A percentile compares a stretch with the other conserved stretches of the same genome.
These are phyloP conservation scores for Odonthalia washingtoniensis DNA, from an alignment of 31 red algal species.

Conservation along the genomic window DNA sequence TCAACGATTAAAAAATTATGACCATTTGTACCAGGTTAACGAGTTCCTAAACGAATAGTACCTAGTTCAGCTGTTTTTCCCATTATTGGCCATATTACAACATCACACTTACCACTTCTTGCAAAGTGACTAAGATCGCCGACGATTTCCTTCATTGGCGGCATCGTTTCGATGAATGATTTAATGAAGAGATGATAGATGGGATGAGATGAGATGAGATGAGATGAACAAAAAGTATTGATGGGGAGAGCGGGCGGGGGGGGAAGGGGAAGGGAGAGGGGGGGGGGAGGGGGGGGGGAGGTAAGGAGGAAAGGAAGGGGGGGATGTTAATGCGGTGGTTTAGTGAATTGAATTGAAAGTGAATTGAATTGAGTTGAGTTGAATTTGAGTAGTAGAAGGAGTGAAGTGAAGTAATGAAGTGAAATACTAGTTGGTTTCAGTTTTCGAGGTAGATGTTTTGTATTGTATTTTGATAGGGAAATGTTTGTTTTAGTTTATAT, in stretches of 20 bases:
- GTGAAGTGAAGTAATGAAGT: no score
- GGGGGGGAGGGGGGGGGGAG: neutral
- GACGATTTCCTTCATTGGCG: constrained; percentile 64
- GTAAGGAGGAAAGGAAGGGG: constrained; percentile 12
- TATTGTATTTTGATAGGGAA: no score
- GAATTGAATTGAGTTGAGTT: no score
- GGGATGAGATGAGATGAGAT: neutral
- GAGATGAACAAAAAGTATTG: neutral
- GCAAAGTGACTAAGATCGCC: constrained; percentile 71
- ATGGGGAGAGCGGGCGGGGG: neutral
- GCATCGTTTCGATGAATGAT: constrained; percentile 18
- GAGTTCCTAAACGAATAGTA: constrained; percentile 60
- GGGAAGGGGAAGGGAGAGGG: neutral
- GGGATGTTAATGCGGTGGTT: neutral
- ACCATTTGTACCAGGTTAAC: constrained; percentile 65
- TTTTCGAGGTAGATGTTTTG: no score
- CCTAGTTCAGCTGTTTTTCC: constrained; percentile 59
- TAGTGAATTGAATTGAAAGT: no score
- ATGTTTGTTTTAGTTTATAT: no score
- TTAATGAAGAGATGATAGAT: neutral
- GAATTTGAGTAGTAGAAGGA: no score
- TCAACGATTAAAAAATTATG: constrained; percentile 68
- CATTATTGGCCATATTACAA: constrained; percentile 55
- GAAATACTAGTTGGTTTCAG: no score
- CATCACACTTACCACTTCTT: constrained; percentile 59